Evolutionary conservation across 805 yeast genomes (phyloP), one percentile per base, ranked within the genome.

Genomic region (Dipodascus geniculatus): DNA sequence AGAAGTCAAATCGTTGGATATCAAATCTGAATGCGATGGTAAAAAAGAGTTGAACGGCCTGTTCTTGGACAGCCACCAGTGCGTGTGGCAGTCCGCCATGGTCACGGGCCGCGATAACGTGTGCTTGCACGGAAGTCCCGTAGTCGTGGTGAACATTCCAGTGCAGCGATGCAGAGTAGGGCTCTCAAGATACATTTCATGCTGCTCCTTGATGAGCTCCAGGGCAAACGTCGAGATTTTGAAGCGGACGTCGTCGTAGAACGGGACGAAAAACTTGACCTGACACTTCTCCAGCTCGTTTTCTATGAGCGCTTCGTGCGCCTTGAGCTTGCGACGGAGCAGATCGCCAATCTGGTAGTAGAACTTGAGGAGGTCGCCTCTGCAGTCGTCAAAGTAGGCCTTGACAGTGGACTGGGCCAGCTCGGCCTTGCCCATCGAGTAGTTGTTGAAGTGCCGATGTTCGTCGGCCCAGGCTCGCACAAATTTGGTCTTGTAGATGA

Each of bases 41-140:
- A 38, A 38, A 14, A 38, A 17, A 14, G 44, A 14, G 20, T 38
- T 38, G 20, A 38, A 38, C 17, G 44, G 44, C 14, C 44, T 4
- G 44, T 38, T 38, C 44, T 38, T 38, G 17, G 44, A 38, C 4
- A 38, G 44, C 44, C 44, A 38, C 44, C 44, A 38, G 19, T 38
- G 44, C 8, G 44, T 38, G 14, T 38, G 44, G 14, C 44, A 38
- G 44, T 38, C 44, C 20, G 44, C 17, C 44, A 38, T 38, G 4
- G 44, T 38, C 4, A 38, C 44, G 8, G 44, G 44, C 20, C 44
- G 44, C 44, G 44, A 38, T 4, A 38, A n/a, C 4, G 44, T 38
- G 20, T 38, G 44, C 44, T 38, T 38, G 44, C 44, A 38, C 20
- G 44, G 44, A n/a, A 38, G 20, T 6, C 44, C 44, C 4, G 44